Conservation (phyloP, 78 protist genomes). For the Salpingoeca rosetta region DNA sequence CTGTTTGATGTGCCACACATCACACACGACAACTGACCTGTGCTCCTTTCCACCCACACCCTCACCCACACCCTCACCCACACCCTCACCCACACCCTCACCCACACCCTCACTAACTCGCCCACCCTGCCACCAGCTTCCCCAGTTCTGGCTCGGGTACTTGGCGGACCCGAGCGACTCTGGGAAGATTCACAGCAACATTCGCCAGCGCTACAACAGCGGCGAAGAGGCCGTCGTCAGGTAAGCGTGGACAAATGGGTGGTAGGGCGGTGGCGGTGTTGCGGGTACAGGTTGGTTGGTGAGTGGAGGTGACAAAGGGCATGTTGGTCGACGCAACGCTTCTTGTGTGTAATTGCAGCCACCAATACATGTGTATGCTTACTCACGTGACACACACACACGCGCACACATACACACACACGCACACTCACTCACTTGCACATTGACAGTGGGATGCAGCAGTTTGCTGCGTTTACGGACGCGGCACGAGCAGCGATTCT, state of each 20-base stretch:
- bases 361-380: not conserved
- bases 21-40: too few species aligned
- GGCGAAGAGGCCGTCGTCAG: not conserved
- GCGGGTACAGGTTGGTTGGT: too few species aligned
- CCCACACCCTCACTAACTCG: too few species aligned
- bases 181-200: slow-evolving; percentile 23
- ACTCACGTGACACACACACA: not conserved
- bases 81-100: too few species aligned
- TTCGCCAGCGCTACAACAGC: not conserved
- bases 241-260: too few species aligned
- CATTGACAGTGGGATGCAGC: not conserved
- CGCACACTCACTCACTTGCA: too few species aligned
- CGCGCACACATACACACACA: too few species aligned
- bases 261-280: too few species aligned
- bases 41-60: too few species aligned
- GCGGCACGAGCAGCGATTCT: not conserved
- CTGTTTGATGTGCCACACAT: too few species aligned
- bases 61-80: too few species aligned
- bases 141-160: slow-evolving; percentile 5
- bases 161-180: slow-evolving; percentile 10
- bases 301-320: too few species aligned
- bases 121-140: not conserved
- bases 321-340: not conserved
- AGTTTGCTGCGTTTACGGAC: not conserved
- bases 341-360: not conserved